phyloP scores from a whole-genome alignment of 1,284 basidiomycete species.

The Volvariella surrecta region DNA sequence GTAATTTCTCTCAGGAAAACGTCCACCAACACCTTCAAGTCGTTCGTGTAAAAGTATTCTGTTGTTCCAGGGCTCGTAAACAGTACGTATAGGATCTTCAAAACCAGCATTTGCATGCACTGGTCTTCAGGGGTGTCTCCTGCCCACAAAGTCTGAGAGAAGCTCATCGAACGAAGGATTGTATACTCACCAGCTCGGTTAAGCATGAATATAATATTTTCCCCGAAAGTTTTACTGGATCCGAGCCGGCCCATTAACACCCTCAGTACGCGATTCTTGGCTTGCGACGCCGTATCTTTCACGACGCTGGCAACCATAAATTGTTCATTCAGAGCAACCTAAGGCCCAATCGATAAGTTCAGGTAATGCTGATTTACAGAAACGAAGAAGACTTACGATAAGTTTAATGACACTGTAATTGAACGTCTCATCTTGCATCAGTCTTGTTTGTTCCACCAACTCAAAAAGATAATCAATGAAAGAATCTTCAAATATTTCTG shows the following conservation, averaged over 20 bases:
- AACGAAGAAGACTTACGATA: conserved; percentile 50
- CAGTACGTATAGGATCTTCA: conserved; percentile 92
- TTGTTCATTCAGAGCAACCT: conserved; percentile 95
- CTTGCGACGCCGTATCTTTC: conserved; percentile 22
- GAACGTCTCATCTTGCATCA: conserved; percentile 84
- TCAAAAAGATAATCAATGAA: conserved; percentile 93
- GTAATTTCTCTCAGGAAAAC: conserved; percentile 91
- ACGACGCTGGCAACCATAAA: conserved; percentile 83
- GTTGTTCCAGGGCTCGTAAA: conserved; percentile 92
- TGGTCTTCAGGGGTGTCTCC: conserved; percentile 83
- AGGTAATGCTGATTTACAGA: not conserved
- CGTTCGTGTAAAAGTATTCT: conserved; percentile 98
- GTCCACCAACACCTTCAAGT: conserved; percentile 91
- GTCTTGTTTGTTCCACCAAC: conserved; percentile 86
- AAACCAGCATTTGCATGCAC: conserved; percentile 90
- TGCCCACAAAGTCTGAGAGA: conserved; percentile 17
- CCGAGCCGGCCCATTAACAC: conserved; percentile 80
- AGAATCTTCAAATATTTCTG: conserved; percentile 71
- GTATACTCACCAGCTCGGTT: conserved; percentile 80
- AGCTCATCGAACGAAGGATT: not conserved
- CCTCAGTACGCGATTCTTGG: conserved; percentile 73
- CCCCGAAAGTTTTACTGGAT: conserved; percentile 90
- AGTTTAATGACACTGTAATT: conserved; percentile 94
- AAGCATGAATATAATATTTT: conserved; percentile 98
- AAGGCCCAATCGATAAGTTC: conserved; percentile 1